Evolutionary conservation across 192 early-diverging fungal genomes (phyloP).

Genomic region (Rhizophagus prolifer): DNA sequence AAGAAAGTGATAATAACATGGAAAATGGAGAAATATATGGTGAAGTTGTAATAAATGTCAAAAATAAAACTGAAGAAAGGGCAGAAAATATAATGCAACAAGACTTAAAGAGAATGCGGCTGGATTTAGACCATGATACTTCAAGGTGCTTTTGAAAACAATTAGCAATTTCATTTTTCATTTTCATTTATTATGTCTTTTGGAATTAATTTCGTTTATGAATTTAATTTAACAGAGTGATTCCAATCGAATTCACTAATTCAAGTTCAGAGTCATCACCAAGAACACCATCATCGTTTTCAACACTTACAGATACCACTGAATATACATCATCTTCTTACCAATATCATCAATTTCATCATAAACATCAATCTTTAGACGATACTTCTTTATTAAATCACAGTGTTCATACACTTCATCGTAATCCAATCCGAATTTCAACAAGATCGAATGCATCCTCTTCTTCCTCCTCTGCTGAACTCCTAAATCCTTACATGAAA

Average conservation of each 20-base stretch:
- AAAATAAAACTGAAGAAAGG: background rate
- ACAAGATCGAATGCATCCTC: slow-evolving; percentile 14
- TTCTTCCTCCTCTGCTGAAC: slow-evolving; percentile 15
- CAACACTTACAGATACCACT: background rate
- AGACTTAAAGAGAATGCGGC: background rate
- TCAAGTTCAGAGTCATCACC: background rate
- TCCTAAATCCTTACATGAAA: slow-evolving; percentile 13
- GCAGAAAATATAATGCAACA: background rate
- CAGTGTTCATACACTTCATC: background rate
- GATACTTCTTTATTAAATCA: background rate
- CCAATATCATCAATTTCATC: background rate
- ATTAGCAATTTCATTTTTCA: too few relatives aligned
- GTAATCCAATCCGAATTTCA: slow-evolving; percentile 16
- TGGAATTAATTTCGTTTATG: background rate
- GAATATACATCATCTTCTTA: background rate
- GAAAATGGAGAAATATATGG: background rate
- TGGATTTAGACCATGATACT: background rate
- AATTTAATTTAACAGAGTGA: background rate
- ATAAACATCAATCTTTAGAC: background rate
- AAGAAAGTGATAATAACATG: background rate
- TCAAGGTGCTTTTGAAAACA: background rate
- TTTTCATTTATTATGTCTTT: background rate
- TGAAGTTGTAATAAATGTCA: background rate
- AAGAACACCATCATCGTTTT: background rate
- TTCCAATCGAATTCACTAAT: background rate